Percentiles rank a stretch among this genome's conserved stretches.
These are phyloP conservation scores for Dothideomycetes sp. DNA, from an alignment of 2,329 filamentous ascomycete genomes.

Conservation along the genomic window DNA sequence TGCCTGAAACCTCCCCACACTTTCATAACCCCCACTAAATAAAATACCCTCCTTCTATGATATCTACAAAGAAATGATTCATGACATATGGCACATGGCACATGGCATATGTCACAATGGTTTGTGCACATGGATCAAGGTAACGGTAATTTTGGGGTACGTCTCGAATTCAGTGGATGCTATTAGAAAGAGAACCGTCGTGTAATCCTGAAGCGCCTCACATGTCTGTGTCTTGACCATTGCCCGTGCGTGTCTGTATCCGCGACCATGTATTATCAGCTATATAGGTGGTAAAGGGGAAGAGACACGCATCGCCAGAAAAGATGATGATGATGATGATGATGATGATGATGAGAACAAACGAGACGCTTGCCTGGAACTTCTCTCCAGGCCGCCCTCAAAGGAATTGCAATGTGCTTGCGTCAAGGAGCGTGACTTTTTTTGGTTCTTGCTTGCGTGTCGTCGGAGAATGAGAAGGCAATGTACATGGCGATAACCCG, in stretches of 20 bases:
- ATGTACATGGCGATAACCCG: conserved; percentile 12
- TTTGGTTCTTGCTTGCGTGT: conserved; percentile 3
- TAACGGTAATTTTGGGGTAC: too few relatives aligned
- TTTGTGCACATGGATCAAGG: too few relatives aligned
- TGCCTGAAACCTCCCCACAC: too few relatives aligned
- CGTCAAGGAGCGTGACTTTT: conserved; percentile 16
- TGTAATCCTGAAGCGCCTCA: neutral
- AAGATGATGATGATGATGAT: neutral
- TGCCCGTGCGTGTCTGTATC: conserved; percentile 8
- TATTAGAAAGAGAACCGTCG: neutral
- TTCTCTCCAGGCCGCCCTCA: too few relatives aligned
- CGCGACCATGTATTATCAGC: conserved; percentile 11
- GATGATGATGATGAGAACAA: too few relatives aligned
- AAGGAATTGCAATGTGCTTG: conserved; percentile 13
- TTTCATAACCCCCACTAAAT: too few relatives aligned
- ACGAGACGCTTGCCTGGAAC: too few relatives aligned
- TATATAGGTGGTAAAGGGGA: conserved; percentile 6
- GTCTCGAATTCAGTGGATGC: conserved; percentile 3
- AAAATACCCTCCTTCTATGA: too few relatives aligned
- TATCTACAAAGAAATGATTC: too few relatives aligned
- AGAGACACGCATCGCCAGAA: neutral
- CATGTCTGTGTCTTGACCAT: neutral
- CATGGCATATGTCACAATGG: too few relatives aligned
- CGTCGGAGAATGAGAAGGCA: conserved; percentile 4
- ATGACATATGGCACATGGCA: too few relatives aligned